Base-by-base conservation (phyloP, 2,329 filamentous ascomycete genomes). In the Blumeria hordei region DNA sequence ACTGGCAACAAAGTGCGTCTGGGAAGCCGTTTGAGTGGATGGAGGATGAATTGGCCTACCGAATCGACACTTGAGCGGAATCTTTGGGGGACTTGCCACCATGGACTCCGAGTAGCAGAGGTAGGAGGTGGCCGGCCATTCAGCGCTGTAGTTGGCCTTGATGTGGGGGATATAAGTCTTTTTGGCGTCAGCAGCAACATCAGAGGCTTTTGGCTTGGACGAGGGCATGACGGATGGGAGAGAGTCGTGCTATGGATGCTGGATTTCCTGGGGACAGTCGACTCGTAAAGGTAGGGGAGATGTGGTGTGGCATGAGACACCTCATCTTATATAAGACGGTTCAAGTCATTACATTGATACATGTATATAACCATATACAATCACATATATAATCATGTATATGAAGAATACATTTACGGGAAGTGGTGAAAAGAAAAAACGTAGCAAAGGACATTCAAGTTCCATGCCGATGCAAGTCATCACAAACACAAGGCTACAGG, bases 111-210 rank as follows among this genome's bases (percentile, higher is more conserved):
- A 61, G 54, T 61, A 57, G 41, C 64, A 65, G 44, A 82, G 70
- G 61, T 76, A 74, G 3, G 81, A 85, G 60, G 71, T 74, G 4
- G 73, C 72, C 14, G 72, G 72, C 71, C 70, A 83, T 62, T 68
- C 67, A 56, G 71, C 69, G 57, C 68, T 71, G 67, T 74, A 78
- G 63, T 75, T 70, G 37, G 72, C 69, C 62, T 72, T 74, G 61
- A 85, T 77, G 58, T 75, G 69, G 14, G 82, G 81, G 59, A 85
- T 80, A 64, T 80, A 83, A 57, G 74, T 74, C 61, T 73, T 75
- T 67, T 85, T 85, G n/a, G 81, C 82, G 64, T 85, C 81, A 32
- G 78, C 75, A 55, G 83, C 83, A 55, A 87, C 77, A 59, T 86
- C 81, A 43, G 80, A 77, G 11, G 78, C 75, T 67, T 79, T 81